These are phyloP conservation scores for Talaromyces adpressus DNA, from an alignment of 495 filamentous ascomycete species.

Conservation along the genomic window DNA sequence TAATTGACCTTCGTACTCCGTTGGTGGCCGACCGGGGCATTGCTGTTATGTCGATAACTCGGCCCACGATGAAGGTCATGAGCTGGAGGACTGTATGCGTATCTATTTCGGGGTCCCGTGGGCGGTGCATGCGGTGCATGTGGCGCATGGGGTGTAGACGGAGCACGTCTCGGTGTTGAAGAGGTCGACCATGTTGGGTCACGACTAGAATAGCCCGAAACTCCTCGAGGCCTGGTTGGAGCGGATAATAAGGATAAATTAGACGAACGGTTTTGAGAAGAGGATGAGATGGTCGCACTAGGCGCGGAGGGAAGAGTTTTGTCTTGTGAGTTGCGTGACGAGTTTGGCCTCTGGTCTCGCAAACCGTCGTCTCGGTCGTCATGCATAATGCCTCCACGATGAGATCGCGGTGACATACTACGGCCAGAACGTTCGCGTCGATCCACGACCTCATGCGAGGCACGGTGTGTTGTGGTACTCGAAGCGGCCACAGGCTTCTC, in stretches of 20 bases:
- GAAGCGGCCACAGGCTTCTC: background rate
- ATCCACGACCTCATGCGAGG: background rate
- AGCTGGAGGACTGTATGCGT: conserved; percentile 17
- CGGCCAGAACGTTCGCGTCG: background rate
- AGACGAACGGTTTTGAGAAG: conserved; percentile 39
- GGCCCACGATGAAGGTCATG: conserved; percentile 30
- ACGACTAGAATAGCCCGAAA: conserved; percentile 24
- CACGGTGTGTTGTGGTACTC: background rate
- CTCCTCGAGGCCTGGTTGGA: conserved; percentile 54
- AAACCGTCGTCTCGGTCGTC: background rate
- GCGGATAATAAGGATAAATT: conserved; percentile 48
- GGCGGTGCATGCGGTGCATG: conserved; percentile 25
- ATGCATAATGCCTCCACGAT: background rate
- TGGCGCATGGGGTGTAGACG: conserved; percentile 10
- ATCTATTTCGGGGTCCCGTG: conserved; percentile 36
- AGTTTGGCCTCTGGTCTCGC: background rate
- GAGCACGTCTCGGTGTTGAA: conserved; percentile 31
- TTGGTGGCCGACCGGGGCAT: conserved; percentile 39
- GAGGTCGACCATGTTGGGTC: conserved; percentile 26
- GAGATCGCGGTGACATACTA: background rate
- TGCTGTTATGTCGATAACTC: conserved; percentile 42
- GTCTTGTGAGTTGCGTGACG: conserved; percentile 19
- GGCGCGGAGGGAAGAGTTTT: conserved; percentile 24
- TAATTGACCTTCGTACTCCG: conserved; percentile 44
- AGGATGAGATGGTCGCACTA: conserved; percentile 35